A percentile compares a stretch with the other conserved stretches of the same genome.
Evolutionary conservation across 1,284 basidiomycete species (phyloP).

Genomic region (Prillingera fragicola): DNA sequence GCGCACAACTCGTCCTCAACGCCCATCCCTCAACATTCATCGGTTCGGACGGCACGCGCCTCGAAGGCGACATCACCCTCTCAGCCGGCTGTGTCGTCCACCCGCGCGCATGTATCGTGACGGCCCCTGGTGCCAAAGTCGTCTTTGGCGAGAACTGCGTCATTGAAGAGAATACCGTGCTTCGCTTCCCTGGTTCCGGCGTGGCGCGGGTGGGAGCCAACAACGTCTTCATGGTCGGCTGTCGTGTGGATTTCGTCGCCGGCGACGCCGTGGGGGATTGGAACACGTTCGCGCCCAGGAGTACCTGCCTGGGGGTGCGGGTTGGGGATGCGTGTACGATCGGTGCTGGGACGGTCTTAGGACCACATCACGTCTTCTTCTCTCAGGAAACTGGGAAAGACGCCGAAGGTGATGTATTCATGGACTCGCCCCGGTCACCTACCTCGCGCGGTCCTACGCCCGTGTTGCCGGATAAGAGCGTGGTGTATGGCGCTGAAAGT

Average conservation of each 20-base stretch:
- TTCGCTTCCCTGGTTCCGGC: conserved; percentile 66
- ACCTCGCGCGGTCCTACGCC: conserved; percentile 1
- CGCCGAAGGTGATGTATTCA: conserved; percentile 10
- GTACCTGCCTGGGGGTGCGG: conserved; percentile 7
- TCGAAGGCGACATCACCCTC: conserved; percentile 86
- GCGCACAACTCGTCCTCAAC: conserved; percentile 42
- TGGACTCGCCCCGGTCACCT: conserved; percentile 12
- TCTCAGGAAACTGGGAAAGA: not conserved
- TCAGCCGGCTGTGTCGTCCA: conserved; percentile 84
- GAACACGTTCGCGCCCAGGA: conserved; percentile 8
- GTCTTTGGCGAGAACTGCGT: conserved; percentile 81
- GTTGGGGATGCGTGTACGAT: conserved; percentile 10
- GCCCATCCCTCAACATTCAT: conserved; percentile 73
- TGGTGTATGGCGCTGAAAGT: conserved; percentile 70
- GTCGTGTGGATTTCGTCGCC: conserved; percentile 56
- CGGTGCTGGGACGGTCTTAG: conserved; percentile 2
- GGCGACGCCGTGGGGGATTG: conserved; percentile 6
- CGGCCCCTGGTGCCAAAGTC: conserved; percentile 68
- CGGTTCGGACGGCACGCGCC: conserved; percentile 78
- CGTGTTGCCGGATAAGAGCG: conserved; percentile 71
- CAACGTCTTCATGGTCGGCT: conserved; percentile 89
- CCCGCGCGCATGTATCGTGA: conserved; percentile 84
- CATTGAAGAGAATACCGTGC: conserved; percentile 80
- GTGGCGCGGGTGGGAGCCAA: conserved; percentile 79
- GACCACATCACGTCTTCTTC: not conserved